A percentile compares a stretch with the other conserved stretches of the same genome.
Conservation (phyloP, 768 basidiomycete genomes). For the Xerocomellus intermedius region DNA sequence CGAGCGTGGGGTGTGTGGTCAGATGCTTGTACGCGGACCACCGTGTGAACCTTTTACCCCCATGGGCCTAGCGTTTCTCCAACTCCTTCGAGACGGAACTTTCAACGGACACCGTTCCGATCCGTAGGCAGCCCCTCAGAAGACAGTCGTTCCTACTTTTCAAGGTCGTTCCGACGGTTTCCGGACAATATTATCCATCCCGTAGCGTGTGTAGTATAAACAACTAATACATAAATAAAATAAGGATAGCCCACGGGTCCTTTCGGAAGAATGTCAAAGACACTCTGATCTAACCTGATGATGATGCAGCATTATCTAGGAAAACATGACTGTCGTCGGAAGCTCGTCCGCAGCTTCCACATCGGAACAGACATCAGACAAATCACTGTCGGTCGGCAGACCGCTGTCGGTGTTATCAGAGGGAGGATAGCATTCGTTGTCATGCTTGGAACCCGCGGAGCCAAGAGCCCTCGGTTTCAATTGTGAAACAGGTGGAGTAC, state of each 20-base stretch:
- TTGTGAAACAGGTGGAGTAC: slow-evolving; percentile 25
- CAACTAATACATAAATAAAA: slow-evolving; percentile 30
- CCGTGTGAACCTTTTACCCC: slow-evolving; percentile 22
- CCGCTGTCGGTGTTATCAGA: slow-evolving; percentile 25
- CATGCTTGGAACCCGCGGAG: slow-evolving; percentile 17
- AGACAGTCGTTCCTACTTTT: too few species aligned
- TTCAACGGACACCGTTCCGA: too few species aligned
- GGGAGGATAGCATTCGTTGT: slow-evolving; percentile 19
- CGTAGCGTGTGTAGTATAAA: slow-evolving; percentile 3
- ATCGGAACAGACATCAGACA: slow-evolving; percentile 27
- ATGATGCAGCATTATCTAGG: slow-evolving; percentile 14
- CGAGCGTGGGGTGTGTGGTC: not conserved
- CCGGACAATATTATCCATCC: not conserved
- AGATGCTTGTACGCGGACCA: slow-evolving; percentile 6
- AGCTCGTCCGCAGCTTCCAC: slow-evolving; percentile 27
- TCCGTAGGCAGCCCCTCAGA: too few species aligned
- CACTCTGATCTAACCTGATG: slow-evolving; percentile 8
- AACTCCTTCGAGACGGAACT: not conserved
- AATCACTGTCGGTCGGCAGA: slow-evolving; percentile 20
- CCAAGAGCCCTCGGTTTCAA: slow-evolving; percentile 20
- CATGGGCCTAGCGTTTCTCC: not conserved
- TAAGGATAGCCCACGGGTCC: slow-evolving; percentile 30
- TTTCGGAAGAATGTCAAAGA: slow-evolving; percentile 2
- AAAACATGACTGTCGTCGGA: slow-evolving; percentile 11
- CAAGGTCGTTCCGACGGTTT: too few species aligned